Conservation (phyloP, 352 stramenopile genomes). For the Phytopythium cucurbitacearum region DNA sequence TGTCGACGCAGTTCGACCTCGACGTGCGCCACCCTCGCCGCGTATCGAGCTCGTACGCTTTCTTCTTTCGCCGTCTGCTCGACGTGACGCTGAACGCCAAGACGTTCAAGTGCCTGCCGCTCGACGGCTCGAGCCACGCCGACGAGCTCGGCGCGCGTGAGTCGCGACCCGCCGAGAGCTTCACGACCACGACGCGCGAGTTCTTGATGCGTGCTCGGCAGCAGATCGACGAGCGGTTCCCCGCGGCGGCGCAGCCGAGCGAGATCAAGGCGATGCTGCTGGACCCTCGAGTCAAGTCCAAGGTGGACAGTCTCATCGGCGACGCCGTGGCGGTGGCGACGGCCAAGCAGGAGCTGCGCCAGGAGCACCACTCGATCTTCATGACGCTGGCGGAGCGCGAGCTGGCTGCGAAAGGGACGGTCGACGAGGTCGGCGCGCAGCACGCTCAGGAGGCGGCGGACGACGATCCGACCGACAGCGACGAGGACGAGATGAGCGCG, state of each 20-base stretch:
- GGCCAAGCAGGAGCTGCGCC: constrained; percentile 20
- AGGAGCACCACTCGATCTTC: constrained; percentile 28
- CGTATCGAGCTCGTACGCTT: constrained; percentile 17
- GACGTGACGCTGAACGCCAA: constrained; percentile 18
- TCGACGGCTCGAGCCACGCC: constrained; percentile 7
- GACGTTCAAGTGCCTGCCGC: constrained; percentile 21
- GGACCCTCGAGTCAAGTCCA: constrained; percentile 32
- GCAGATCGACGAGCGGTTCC: constrained; percentile 13
- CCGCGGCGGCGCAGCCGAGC: constrained; percentile 6
- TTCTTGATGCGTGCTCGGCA: constrained; percentile 18
- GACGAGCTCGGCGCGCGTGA: constrained; percentile 1
- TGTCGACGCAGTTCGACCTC: constrained; percentile 18
- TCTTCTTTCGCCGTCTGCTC: constrained; percentile 29
- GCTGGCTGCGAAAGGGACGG: not conserved
- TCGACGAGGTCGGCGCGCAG: constrained; percentile 3
- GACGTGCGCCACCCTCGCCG: constrained; percentile 11
- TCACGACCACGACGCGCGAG: not conserved
- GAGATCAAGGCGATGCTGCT: constrained; percentile 40
- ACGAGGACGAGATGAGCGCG: constrained; percentile 28
- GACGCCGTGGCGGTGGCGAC: constrained; percentile 13
- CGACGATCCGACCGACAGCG: constrained; percentile 9
- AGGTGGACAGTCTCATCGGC: constrained; percentile 20
- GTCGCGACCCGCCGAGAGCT: not conserved
- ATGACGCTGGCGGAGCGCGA: constrained; percentile 16
- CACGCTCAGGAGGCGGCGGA: not conserved